Conservation (phyloP, 257 asterid species). For the Rauvolfia tetraphylla region DNA sequence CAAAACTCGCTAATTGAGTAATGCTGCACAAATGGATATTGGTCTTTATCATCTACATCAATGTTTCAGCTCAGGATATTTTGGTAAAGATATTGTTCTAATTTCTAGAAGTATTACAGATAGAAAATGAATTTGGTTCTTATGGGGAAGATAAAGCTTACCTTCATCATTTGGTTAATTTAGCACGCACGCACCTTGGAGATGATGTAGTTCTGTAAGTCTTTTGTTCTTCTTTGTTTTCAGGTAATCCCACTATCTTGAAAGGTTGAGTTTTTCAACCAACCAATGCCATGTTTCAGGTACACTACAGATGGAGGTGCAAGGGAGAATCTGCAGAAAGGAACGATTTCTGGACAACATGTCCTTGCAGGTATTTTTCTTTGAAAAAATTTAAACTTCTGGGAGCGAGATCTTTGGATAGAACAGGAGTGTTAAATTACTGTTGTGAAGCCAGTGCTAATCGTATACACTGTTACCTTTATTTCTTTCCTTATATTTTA, state of each 20-base stretch:
- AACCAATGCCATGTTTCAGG: constrained; percentile 42
- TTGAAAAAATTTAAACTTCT: neutral
- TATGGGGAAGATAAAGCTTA: constrained; percentile 84
- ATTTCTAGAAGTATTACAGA: constrained; percentile 44
- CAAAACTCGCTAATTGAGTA: neutral
- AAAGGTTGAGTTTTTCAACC: neutral
- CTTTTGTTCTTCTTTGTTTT: neutral
- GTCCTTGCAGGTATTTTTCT: constrained; percentile 70
- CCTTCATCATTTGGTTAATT: constrained; percentile 74
- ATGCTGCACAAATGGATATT: neutral
- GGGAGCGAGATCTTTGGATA: neutral
- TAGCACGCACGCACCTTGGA: constrained; percentile 77
- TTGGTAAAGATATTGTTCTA: constrained; percentile 23
- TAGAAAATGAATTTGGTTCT: constrained; percentile 97
- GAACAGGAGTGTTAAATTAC: neutral
- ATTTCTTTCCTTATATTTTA: neutral
- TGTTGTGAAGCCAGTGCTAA: neutral
- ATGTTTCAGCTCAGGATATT: constrained; percentile 16
- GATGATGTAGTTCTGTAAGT: constrained; percentile 72
- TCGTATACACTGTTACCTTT: neutral
- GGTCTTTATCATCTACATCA: neutral
- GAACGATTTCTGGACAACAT: constrained; percentile 72
- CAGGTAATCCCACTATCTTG: neutral
- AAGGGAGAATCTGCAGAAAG: constrained; percentile 74
- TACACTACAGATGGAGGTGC: constrained; percentile 95